A percentile compares a stretch with the other conserved stretches of the same genome.
Conservation (phyloP, 805 yeast genomes). For the Deakozyma indianensis region DNA sequence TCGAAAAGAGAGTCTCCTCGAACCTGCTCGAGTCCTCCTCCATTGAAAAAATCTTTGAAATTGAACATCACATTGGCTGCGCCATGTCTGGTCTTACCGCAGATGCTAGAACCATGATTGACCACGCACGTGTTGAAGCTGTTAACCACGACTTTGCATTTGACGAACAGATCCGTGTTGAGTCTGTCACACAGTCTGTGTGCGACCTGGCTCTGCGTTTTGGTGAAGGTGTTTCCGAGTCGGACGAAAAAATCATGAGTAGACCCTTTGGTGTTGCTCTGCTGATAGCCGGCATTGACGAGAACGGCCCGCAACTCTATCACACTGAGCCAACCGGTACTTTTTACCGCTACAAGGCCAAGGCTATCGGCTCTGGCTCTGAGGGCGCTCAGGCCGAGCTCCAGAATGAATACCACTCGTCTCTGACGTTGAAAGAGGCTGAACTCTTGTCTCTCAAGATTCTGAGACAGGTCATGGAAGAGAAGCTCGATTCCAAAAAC, state of each 20-base stretch:
- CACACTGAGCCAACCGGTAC: constrained; percentile 99
- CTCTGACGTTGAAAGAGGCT: constrained; percentile 83
- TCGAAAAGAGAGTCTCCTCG: constrained; percentile 93
- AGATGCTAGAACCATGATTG: constrained; percentile 97
- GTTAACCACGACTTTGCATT: constrained; percentile 81
- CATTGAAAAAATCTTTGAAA: constrained; percentile 90
- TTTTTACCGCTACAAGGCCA: constrained; percentile 92
- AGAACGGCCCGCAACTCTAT: constrained; percentile 85
- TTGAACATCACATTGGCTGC: constrained; percentile 89
- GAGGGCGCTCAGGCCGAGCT: constrained; percentile 98
- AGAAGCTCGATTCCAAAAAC: constrained; percentile 85
- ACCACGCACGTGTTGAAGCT: constrained; percentile 80
- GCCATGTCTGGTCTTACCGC: constrained; percentile 99
- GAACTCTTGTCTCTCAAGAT: constrained; percentile 79
- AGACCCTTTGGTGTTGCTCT: constrained; percentile 98
- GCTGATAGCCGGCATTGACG: constrained; percentile 89
- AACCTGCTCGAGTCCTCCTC: constrained; percentile 80
- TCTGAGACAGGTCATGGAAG: constrained; percentile 97
- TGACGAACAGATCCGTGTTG: constrained; percentile 85
- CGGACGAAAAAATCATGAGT: constrained; percentile 90
- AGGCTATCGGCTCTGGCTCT: constrained; percentile 97
- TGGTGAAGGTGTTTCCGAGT: constrained; percentile 87
- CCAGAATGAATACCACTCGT: constrained; percentile 85
- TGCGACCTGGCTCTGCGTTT: constrained; percentile 94
- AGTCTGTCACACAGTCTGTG: constrained; percentile 87